phyloP scores from a whole-genome alignment of 768 basidiomycete species.

The Mycena alexandri region DNA sequence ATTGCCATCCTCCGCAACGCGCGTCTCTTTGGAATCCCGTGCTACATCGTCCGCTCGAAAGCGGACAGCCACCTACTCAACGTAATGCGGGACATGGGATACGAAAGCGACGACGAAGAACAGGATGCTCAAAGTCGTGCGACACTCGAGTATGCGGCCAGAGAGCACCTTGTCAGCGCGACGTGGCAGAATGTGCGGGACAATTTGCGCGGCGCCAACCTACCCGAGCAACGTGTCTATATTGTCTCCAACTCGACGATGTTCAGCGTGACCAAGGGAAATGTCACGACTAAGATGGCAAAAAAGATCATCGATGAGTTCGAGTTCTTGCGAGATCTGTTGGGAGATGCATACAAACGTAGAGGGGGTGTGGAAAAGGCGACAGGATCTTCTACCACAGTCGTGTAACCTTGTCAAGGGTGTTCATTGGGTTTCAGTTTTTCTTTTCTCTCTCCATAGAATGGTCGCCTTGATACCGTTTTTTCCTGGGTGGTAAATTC shows the following conservation, averaged over 20 bases:
- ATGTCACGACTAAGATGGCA: slow-evolving; percentile 17
- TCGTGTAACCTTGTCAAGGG: background rate
- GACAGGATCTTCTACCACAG: slow-evolving; percentile 7
- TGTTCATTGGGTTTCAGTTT: slow-evolving; percentile 20
- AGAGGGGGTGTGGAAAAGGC: slow-evolving; percentile 16
- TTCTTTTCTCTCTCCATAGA: slow-evolving; percentile 11
- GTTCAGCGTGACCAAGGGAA: slow-evolving; percentile 18
- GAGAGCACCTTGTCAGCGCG: slow-evolving; percentile 8
- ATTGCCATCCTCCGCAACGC: slow-evolving; percentile 49
- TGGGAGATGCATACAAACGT: slow-evolving; percentile 14
- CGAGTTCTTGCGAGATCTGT: slow-evolving; percentile 15
- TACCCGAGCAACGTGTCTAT: slow-evolving; percentile 19
- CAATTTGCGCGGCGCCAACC: slow-evolving; percentile 13
- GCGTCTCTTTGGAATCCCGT: slow-evolving; percentile 47
- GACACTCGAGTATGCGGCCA: slow-evolving; percentile 12
- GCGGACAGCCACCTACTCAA: slow-evolving; percentile 40
- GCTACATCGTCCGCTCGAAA: slow-evolving; percentile 52
- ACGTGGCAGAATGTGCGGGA: slow-evolving; percentile 17
- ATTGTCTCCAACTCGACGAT: slow-evolving; percentile 14
- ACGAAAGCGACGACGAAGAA: slow-evolving; percentile 23
- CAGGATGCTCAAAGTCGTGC: slow-evolving; percentile 14
- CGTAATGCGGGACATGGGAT: slow-evolving; percentile 17
- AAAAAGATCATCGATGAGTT: slow-evolving; percentile 19
- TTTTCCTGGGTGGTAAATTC: slow-evolving; percentile 21
- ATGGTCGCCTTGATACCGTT: slow-evolving; percentile 9